Percentiles rank a stretch among this genome's conserved stretches.
Evolutionary conservation across 2,329 filamentous ascomycete species (phyloP).

Genomic region (Ophiocordyceps sinensis): DNA sequence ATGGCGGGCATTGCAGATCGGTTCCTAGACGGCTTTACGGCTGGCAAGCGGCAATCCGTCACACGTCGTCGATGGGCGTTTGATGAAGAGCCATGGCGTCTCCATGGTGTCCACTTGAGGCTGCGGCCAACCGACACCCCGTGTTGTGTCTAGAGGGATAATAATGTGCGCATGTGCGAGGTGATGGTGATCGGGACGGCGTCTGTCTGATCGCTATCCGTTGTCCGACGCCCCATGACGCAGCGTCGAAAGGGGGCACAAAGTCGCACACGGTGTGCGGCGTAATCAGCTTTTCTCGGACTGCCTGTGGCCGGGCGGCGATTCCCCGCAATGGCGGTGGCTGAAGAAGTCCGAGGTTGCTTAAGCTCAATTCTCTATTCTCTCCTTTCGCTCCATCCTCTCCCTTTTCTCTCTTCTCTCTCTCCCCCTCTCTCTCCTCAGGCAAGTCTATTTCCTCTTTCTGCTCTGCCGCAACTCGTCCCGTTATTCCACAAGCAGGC

Average conservation of each 20-base stretch:
- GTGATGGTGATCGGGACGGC: slow-evolving; percentile 2
- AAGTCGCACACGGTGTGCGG: slow-evolving; percentile 3
- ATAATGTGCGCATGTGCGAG: neutral
- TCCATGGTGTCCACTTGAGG: too few relatives aligned
- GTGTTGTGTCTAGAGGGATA: too few relatives aligned
- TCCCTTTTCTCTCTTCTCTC: neutral
- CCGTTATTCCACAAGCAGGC: neutral
- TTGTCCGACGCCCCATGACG: neutral
- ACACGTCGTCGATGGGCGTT: too few relatives aligned
- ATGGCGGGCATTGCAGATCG: too few relatives aligned
- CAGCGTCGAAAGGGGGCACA: neutral
- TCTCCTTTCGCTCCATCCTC: too few relatives aligned
- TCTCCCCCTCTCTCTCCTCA: too few relatives aligned
- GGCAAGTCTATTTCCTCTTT: too few relatives aligned
- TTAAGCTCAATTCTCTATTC: neutral
- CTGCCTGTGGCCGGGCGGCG: neutral
- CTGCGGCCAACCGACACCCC: too few relatives aligned
- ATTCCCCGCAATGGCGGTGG: slow-evolving; percentile 2
- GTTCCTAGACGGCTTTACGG: too few relatives aligned
- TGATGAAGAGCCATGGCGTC: too few relatives aligned
- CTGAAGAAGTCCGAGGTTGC: neutral
- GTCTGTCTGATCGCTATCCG: neutral
- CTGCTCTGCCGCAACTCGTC: too few relatives aligned
- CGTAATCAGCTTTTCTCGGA: slow-evolving; percentile 3
- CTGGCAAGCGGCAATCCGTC: too few relatives aligned